Base-by-base conservation (phyloP, 2,329 filamentous ascomycete species). In the Bipolaris sorokiniana region DNA sequence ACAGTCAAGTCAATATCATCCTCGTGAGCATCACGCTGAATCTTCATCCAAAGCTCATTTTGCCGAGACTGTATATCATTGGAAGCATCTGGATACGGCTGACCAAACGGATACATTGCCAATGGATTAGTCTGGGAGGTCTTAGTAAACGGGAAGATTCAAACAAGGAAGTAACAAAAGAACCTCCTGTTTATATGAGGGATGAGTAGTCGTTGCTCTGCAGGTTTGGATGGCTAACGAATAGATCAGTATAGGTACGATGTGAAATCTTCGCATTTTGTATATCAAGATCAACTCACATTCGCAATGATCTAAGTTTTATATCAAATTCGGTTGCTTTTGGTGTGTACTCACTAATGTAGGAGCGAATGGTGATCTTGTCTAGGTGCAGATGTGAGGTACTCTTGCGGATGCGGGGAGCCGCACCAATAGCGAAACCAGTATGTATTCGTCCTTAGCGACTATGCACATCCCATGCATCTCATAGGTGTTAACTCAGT, bases 1-100 rank as follows among this genome's bases (percentile, higher is more conserved):
- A 48, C 51, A 11, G 63, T 61, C 0, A 77, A 57, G 44, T 74
- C 65, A 20, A 77, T 75, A 2, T 51, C 50, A 36, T 67, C 58
- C 6, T 36, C 20, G 1, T 44, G 5, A 1, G 70, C 69, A 15
- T 58, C 61, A 2, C 58, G 22, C 37, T 55, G 54, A 34, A 71
- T 68, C 33, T 56, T 63, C 13, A 49, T 36, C 42, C 23, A 51
- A 2, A 36, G 34, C 16, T 38, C 51, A 7, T 59, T 52, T 6
- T 49, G 44, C 18, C 28, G 44, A 20, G 38, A 23, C n/a, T 53
- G 20, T 18, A 22, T 28, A 18, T 23, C 49, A 18, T 51, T 52
- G 16, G 26, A 46, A 13, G 42, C 42, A 7, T 33, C 42, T n/a
- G 51, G 15, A 5, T 48, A 33, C 0, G 50, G 51, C 9, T 58